Base-by-base conservation (phyloP, 768 basidiomycete genomes). In the Boletus sp. region DNA sequence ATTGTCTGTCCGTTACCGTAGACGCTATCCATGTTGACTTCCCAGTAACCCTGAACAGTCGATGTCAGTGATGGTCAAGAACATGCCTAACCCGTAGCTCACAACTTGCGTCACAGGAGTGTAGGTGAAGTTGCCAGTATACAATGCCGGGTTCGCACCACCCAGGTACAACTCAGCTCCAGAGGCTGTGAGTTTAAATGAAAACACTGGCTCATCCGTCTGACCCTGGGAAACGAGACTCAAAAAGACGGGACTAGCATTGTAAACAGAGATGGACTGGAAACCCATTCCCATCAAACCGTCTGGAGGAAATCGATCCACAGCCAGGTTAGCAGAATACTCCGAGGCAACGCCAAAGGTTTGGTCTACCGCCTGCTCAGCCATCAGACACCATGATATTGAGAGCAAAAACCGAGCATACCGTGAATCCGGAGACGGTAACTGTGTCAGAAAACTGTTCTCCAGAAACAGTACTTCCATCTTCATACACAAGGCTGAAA, bases 91-190 rank as follows among this genome's bases (percentile, higher is more conserved):
- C 41, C 1, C 54, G 27, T 35, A n/a, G 23, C 53, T 45, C 32
- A 63, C 64, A 7, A 48, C 1, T 2, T 51, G 10, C 4, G 50
- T 60, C 2, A 62, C 55, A 43, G 50, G 44, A 14, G 47, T n/a
- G 19, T 72, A 75, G 6, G 72, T 71, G 67, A 84, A 72, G 6
- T 50, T 45, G 8, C 82, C 82, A 5, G 70, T 76, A 67, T 77
- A 82, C 51, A 76, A 66, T 1, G 61, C 54, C 3, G 54, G 43
- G 64, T 86, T 73, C 10, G 69, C 67, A 43, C 83, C 83, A 39
- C 83, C 83, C 23, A 86, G 56, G 61, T 73, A 77, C 15, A 85
- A 70, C 66, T 81, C 79, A 2, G 75, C 70, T 5, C 73, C 74
- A 14, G 60, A 50, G 8, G 61, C 21, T 13, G 78, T 64, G 8